Base-by-base conservation (phyloP, 2,329 filamentous ascomycete genomes). In the Epichloe elymi region DNA sequence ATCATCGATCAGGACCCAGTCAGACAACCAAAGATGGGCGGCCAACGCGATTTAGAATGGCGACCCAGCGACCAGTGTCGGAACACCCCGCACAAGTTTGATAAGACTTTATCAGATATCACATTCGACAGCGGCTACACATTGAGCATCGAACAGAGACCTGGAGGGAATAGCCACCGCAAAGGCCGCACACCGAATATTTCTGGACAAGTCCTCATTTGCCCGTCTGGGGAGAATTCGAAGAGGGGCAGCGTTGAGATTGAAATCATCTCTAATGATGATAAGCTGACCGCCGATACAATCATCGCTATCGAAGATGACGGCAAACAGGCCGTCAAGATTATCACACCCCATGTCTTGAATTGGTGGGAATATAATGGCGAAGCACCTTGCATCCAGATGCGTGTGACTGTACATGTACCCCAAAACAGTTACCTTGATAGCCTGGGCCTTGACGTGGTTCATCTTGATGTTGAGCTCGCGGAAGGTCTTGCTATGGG, bases 381-480 rank as follows among this genome's bases (percentile, higher is more conserved):
- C 12, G 50, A 56, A 2, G 54, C 59, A 7, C 72, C 74, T 1
- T 79, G 76, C 56, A 63, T 79, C 19, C 69, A 71, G 53, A 64
- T 79, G 51, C 68, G 67, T 11, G 63, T 66, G 15, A 78, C 73
- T 3, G 59, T 76, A 41, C 74, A 68, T 65, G 67, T 74, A 0
- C 76, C 76, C 6, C 59, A 63, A 4, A 57, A 63, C 15, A 64
- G 66, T 3, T 57, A 63, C 8, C 61, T 80, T 12, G 57, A 67
- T 14, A 51, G 41, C 3, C 58, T 79, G 7, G 47, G 51, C 7
- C 55, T 78, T 15, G 56, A 61, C 17, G 60, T 65, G 3, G 54
- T 65, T 10, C 65, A 71, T 20, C 67, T 76, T 17, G 64, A 66
- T 52, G 57, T 76, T 15, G 55, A 64, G 5, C 59, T 76, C 10